Base-by-base conservation (phyloP, 495 filamentous ascomycete species). In the Venustampulla echinocandica region DNA sequence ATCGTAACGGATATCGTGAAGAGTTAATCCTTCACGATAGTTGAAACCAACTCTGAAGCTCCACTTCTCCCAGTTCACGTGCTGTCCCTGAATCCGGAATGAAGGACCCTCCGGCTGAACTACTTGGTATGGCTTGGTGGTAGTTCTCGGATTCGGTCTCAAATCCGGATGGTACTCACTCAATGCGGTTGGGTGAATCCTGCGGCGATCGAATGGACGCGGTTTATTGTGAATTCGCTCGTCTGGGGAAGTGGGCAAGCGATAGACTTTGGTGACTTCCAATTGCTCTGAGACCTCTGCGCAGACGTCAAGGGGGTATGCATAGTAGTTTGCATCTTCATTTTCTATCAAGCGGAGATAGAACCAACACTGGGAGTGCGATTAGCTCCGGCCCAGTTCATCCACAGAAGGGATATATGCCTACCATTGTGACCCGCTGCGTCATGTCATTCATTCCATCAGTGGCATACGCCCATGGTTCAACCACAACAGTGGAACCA, bases 21-120 rank as follows among this genome's bases (percentile, higher is more conserved):
- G 56, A 2, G 83, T 76, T 55, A 77, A 76, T 15, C 83, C 83
- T 55, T 87, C 83, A 2, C 83, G 64, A 47, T 76, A 68, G 55
- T 85, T 86, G 67, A 88, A 90, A 11, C 84, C 82, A 34, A 89
- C 70, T 40, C 77, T 65, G 57, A 85, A 75, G n/a, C 66, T 68
- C 81, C 81, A 85, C 49, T 83, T 84, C 61, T 85, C 77, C 81
- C 81, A 85, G 33, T 72, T 66, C 24, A 85, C 64, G 11, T 77
- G 50, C 41, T 61, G 69, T 13, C 64, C 65, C 1, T 48, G 66
- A 10, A 74, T 63, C 2, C 61, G 65, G 57, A 76, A 76, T 10
- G 64, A 69, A 5, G 73, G 66, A 2, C 73, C 73, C 18, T 74
- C 70, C 10, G 73, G 73, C 27, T 76, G 73, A n/a, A 60, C 54